These are phyloP conservation scores for Volvariella volvacea DNA, from an alignment of 1,284 basidiomycete genomes.

Conservation along the genomic window DNA sequence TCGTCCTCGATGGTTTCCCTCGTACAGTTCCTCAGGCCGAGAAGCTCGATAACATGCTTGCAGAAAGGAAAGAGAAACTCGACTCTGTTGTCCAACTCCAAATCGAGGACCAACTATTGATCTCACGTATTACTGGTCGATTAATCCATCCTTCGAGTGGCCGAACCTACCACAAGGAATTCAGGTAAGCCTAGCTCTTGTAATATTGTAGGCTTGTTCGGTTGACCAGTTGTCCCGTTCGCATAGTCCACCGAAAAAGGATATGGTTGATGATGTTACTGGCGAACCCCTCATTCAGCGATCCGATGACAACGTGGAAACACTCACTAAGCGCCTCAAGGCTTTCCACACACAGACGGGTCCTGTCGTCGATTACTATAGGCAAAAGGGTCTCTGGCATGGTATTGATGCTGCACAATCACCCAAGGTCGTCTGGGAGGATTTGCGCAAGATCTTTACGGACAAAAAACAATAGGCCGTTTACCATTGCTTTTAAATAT, in stretches of 20 bases:
- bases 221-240: neutral
- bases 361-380: slow-evolving; percentile 97
- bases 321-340: slow-evolving; percentile 81
- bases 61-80: slow-evolving; percentile 75
- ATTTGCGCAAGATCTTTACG: slow-evolving; percentile 61
- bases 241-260: slow-evolving; percentile 89
- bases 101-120: slow-evolving; percentile 93
- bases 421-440: slow-evolving; percentile 88
- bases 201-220: neutral
- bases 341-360: slow-evolving; percentile 92
- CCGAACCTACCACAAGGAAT: slow-evolving; percentile 92
- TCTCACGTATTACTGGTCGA: slow-evolving; percentile 95
- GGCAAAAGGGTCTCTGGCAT: slow-evolving; percentile 81
- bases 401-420: slow-evolving; percentile 92
- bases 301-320: slow-evolving; percentile 91
- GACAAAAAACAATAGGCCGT: slow-evolving; percentile 22
- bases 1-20: slow-evolving; percentile 98
- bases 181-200: slow-evolving; percentile 61
- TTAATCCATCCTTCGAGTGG: slow-evolving; percentile 89
- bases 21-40: slow-evolving; percentile 97
- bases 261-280: slow-evolving; percentile 89
- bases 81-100: slow-evolving; percentile 90
- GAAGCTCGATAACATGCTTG: slow-evolving; percentile 93
- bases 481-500: too few relatives aligned
- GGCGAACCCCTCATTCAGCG: slow-evolving; percentile 94